Conservation (phyloP, 345 rosid genomes). For the Brassica juncea region DNA sequence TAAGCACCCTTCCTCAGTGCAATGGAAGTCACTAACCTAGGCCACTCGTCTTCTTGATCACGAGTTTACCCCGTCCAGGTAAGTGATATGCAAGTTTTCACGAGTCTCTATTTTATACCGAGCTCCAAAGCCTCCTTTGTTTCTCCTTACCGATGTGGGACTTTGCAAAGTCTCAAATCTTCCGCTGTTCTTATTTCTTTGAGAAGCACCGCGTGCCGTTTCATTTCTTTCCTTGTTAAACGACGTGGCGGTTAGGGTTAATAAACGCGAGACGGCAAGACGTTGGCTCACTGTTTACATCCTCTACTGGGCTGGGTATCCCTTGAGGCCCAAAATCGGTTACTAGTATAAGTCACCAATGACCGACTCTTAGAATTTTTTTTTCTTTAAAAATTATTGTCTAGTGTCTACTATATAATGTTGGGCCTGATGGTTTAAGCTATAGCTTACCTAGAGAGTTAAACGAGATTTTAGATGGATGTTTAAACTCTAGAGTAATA, state of each 20-base stretch:
- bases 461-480: neutral
- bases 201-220: neutral
- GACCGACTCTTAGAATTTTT: neutral
- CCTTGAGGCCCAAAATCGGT: neutral
- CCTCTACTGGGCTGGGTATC: constrained; percentile 13
- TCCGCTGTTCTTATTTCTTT: neutral
- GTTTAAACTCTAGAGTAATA: neutral
- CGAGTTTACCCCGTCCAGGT: constrained; percentile 48
- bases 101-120: neutral
- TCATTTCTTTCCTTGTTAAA: neutral
- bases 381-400: too few relatives aligned
- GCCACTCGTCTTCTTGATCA: constrained; percentile 41
- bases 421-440: neutral
- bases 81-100: neutral
- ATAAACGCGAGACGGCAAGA: neutral
- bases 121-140: neutral
- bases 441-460: neutral
- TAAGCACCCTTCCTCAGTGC: constrained; percentile 39
- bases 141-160: constrained; percentile 28
- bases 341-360: neutral
- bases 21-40: constrained; percentile 47
- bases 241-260: neutral
- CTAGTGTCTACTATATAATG: neutral
- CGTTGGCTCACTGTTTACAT: neutral
- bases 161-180: neutral